Evolutionary conservation across 1,284 basidiomycete genomes (phyloP).

Genomic region (Gomphus sp.): DNA sequence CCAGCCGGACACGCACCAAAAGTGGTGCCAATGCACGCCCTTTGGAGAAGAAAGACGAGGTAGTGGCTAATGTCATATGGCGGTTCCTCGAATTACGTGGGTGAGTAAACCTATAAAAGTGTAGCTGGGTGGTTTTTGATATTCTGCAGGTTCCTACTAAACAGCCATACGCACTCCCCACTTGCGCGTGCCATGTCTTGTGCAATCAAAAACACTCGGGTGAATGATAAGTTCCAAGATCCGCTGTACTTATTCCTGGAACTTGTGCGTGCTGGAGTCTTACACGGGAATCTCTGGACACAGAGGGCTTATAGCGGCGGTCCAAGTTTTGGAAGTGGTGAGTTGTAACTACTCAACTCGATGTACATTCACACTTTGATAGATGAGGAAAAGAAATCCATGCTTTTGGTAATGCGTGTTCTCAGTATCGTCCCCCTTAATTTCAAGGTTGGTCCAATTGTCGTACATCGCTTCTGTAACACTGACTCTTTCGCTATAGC

Average conservation of each 20-base stretch:
- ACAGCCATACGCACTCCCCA: conserved; percentile 82
- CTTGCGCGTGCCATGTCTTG: conserved; percentile 86
- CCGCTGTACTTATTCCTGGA: conserved; percentile 89
- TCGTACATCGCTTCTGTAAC: background rate
- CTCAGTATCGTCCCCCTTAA: conserved; percentile 88
- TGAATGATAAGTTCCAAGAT: conserved; percentile 99
- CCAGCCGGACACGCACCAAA: conserved; percentile 50
- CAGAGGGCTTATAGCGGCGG: conserved; percentile 87
- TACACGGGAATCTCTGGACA: conserved; percentile 91
- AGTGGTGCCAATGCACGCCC: conserved; percentile 30
- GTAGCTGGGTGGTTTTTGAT: conserved; percentile 7
- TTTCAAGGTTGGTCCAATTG: conserved; percentile 62
- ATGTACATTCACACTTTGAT: conserved; percentile 12
- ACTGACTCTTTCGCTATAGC: conserved; percentile 28
- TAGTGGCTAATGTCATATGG: conserved; percentile 98
- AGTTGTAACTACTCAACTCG: conserved; percentile 14
- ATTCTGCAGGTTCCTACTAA: conserved; percentile 66
- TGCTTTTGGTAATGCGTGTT: conserved; percentile 94
- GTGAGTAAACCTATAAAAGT: conserved; percentile 32
- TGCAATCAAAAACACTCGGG: conserved; percentile 65
- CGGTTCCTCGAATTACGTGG: conserved; percentile 93
- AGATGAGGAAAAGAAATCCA: conserved; percentile 87
- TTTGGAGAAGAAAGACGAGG: conserved; percentile 96
- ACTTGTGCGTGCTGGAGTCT: conserved; percentile 86
- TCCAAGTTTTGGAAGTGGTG: conserved; percentile 87